These are phyloP conservation scores for Thermomyces lanuginosus DNA, from an alignment of 2,329 filamentous ascomycete species.

Conservation along the genomic window DNA sequence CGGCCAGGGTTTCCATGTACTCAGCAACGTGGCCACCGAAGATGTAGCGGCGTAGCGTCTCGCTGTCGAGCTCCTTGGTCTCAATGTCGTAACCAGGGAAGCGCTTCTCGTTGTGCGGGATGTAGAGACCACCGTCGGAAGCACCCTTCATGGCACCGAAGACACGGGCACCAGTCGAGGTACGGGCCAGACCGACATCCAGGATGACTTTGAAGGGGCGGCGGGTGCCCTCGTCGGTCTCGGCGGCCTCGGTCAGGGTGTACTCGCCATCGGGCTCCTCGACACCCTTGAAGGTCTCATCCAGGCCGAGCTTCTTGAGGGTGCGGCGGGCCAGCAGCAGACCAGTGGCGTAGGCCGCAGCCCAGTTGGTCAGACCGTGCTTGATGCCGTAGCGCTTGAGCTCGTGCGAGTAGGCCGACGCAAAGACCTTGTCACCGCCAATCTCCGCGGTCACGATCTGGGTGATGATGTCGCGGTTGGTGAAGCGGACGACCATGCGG, in stretches of 20 bases:
- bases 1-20: conserved; percentile 99
- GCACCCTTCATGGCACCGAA: conserved; percentile 99
- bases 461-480: conserved; percentile 97
- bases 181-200: conserved; percentile 92
- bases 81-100: conserved; percentile 99
- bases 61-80: conserved; percentile 91
- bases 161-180: conserved; percentile 94
- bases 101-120: conserved; percentile 98
- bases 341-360: conserved; percentile 90
- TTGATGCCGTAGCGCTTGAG: conserved; percentile 92
- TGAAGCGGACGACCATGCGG: conserved; percentile 97
- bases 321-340: conserved; percentile 93
- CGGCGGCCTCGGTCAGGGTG: conserved; percentile 83
- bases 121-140: conserved; percentile 89
- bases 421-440: conserved; percentile 92
- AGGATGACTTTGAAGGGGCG: conserved; percentile 99
- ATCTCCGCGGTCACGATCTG: conserved; percentile 97
- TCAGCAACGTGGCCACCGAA: conserved; percentile 94
- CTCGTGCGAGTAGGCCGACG: conserved; percentile 88
- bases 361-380: conserved; percentile 99
- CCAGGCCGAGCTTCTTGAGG: conserved; percentile 90
- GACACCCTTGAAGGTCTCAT: conserved; percentile 84
- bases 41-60: conserved; percentile 98
- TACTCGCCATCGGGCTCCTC: conserved; percentile 96
- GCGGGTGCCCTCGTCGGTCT: conserved; percentile 71